Evolutionary conservation across 2,329 filamentous ascomycete genomes (phyloP), one percentile per base, ranked within the genome.

Genomic region (Aspergillus bombycis): DNA sequence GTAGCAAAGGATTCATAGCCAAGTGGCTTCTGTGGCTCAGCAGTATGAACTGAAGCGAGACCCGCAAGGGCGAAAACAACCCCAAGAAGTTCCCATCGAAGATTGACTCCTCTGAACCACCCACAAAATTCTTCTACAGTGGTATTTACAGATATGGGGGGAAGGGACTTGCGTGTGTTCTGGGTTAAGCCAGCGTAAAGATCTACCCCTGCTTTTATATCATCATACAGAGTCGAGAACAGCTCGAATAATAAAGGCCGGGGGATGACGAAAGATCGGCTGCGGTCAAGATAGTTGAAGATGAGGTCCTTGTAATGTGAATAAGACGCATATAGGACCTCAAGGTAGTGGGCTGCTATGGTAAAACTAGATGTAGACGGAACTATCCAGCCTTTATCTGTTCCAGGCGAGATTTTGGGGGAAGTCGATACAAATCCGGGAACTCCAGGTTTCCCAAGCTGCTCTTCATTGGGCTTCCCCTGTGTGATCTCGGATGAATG

Each of bases 1-100:
- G 63, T 57, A 10, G 58, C 48, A 45, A 71, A 68, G 0, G 41
- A 28, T 19, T 34, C 45, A 14, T 38, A 38, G 19, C 12, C 8
- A 12, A 19, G 32, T 28, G 19, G 9, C 14, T 38, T 53, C n/a
- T 19, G 36, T 41, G 50, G 26, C 14, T 56, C 30, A 5, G 32
- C 16, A 48, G 57, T 32, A 56, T 60, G 23, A 14, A 54, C 43
- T 16, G 36, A 59, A 45, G 63, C 61, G n/a, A 65, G 32, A 4
- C 70, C 69, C 1, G 66, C 67, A 34, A 70, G 45, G 8, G 67
- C 62, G 45, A 67, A 71, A 19, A 70, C 66, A 21, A 70, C 54
- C n/a, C 69, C 70, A 36, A 72, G 61, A 48, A 67, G 70, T 48
- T 72, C 70, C 68, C 69, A 71, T 46, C 70, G 63, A 16, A 70